phyloP scores from a whole-genome alignment of 192 early-diverging fungal species.

The Dispira simplex region DNA sequence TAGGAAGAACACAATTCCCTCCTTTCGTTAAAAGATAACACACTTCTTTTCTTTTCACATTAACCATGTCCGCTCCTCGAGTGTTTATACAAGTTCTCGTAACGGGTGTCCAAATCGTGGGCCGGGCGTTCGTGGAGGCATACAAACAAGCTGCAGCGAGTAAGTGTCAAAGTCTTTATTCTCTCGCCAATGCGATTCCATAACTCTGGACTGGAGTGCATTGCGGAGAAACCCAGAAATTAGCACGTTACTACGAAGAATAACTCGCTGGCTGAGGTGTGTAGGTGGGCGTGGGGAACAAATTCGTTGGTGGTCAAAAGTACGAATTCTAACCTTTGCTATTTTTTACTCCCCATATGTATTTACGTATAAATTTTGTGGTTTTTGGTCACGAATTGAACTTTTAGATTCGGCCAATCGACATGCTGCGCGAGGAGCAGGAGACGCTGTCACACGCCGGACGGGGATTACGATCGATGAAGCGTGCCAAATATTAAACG shows the following conservation, averaged over 20 bases:
- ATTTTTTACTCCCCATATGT: background rate
- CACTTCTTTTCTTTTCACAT: too few species aligned
- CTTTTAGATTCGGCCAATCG: conserved; percentile 1
- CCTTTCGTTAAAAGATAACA: too few species aligned
- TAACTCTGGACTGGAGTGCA: background rate
- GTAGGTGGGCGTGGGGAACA: conserved; percentile 12
- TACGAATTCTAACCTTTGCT: conserved; percentile 10
- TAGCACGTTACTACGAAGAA: too few species aligned
- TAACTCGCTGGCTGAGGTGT: conserved; percentile 2
- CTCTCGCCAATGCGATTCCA: background rate
- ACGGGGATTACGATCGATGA: conserved; percentile 83
- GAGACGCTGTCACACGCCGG: conserved; percentile 53
- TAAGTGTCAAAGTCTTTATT: conserved; percentile 24
- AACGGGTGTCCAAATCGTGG: conserved; percentile 68
- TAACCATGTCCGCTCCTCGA: conserved; percentile 40
- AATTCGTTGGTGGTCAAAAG: conserved; percentile 11
- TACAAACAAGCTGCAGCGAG: conserved; percentile 78
- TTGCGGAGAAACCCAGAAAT: too few species aligned
- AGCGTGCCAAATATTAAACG: conserved; percentile 78
- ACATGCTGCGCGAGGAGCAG: conserved; percentile 20
- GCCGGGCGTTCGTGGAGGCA: conserved; percentile 84
- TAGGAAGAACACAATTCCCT: too few species aligned
- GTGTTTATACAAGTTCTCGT: conserved; percentile 61
- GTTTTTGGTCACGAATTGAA: background rate
- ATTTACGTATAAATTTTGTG: background rate